phyloP scores from a whole-genome alignment of 2,329 filamentous ascomycete species.

The Metarhizium rileyi region DNA sequence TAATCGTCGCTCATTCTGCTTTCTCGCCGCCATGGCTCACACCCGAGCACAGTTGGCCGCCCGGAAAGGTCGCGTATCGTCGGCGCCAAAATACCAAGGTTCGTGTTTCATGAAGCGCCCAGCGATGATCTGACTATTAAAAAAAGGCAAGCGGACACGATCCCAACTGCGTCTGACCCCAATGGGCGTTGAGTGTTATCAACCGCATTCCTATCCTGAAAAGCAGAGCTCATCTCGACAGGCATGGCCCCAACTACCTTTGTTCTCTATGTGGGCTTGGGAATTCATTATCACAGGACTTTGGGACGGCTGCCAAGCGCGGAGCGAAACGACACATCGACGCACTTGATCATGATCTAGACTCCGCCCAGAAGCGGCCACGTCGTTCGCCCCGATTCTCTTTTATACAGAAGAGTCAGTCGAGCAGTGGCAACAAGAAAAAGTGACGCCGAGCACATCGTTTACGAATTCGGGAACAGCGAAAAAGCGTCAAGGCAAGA shows the following conservation, averaged over 20 bases:
- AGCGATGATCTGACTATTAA: not conserved
- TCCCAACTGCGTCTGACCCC: not conserved
- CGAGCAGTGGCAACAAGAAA: too few relatives aligned
- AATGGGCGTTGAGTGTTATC: not conserved
- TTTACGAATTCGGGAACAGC: too few relatives aligned
- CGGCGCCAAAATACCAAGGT: not conserved
- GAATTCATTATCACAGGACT: not conserved
- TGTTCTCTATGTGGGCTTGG: not conserved
- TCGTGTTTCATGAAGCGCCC: conserved; percentile 2
- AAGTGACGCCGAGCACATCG: too few relatives aligned
- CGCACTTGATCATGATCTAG: not conserved
- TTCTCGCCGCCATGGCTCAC: too few relatives aligned
- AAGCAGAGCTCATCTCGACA: not conserved
- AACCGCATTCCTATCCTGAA: not conserved
- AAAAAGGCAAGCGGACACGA: not conserved
- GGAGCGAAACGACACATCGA: conserved; percentile 1
- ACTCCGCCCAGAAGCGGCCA: conserved; percentile 2
- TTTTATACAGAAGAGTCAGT: not conserved
- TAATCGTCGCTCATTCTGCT: too few relatives aligned
- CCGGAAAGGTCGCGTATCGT: too few relatives aligned
- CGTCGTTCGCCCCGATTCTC: not conserved
- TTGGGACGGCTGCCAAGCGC: not conserved
- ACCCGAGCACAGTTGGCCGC: too few relatives aligned
- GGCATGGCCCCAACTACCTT: not conserved
- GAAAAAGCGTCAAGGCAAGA: too few relatives aligned